A percentile compares a stretch with the other conserved stretches of the same genome.
These are phyloP conservation scores for Aspergillus persii DNA, from an alignment of 2,329 filamentous ascomycete genomes.

Conservation along the genomic window DNA sequence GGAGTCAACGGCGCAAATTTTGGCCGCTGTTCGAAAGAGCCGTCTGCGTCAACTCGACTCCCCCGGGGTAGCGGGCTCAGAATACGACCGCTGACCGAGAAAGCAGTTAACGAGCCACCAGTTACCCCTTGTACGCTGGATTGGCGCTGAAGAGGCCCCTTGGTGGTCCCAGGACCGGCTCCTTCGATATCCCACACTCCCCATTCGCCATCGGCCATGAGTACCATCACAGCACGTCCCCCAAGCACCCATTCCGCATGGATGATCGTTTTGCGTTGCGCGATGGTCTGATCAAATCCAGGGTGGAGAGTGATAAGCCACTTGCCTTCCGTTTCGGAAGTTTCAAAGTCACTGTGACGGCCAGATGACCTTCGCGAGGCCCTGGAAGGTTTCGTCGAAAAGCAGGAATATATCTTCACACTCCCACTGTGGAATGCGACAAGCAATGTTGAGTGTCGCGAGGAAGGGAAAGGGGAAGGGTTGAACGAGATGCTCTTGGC, in stretches of 20 bases:
- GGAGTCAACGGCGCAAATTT: conserved; percentile 49
- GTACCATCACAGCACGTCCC: conserved; percentile 44
- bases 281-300: conserved; percentile 36
- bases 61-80: conserved; percentile 23
- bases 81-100: conserved; percentile 43
- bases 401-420: conserved; percentile 58
- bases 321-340: conserved; percentile 36
- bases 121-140: conserved; percentile 39
- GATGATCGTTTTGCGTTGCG: conserved; percentile 42
- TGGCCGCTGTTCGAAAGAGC: conserved; percentile 31
- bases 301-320: conserved; percentile 47
- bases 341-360: conserved; percentile 32
- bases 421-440: conserved; percentile 55
- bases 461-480: conserved; percentile 51
- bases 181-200: conserved; percentile 51
- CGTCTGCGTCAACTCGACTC: conserved; percentile 23
- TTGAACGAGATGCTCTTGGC: conserved; percentile 55
- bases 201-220: conserved; percentile 49
- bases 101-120: conserved; percentile 41
- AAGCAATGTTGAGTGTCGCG: conserved; percentile 54
- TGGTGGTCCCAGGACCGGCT: conserved; percentile 40
- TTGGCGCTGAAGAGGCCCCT: conserved; percentile 40
- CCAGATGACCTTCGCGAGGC: conserved; percentile 27
- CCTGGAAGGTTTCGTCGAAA: conserved; percentile 36
- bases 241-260: conserved; percentile 47